Evolutionary conservation across 176 grass and related monocot species (phyloP), one percentile per base, ranked within the genome.

Genomic region (Juncus effusus): DNA sequence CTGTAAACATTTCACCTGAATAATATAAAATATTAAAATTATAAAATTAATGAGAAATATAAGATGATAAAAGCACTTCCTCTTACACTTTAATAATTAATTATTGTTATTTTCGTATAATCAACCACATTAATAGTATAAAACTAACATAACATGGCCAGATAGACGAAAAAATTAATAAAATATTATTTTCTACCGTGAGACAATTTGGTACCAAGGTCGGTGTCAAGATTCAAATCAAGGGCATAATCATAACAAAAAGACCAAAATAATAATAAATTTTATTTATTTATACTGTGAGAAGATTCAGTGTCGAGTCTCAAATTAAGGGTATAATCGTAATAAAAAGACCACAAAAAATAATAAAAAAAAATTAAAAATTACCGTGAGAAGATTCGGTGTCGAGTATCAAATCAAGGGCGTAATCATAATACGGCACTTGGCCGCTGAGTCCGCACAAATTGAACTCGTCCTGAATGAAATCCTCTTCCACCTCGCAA

Each of bases 381-480:
- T 3, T 62, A 86, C 87, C 90, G 73, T 85, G 79, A 75, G 85
- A 88, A 72, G 90, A 95, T 42, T 95, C 90, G 7, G 82, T 73
- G 61, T 95, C 90, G 44, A 89, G 80, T 56, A 89, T 95, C 35
- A 95, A 76, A 61, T 95, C 90, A 78, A 95, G 85, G 55, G 90
- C 90, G 76, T 89, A 95, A 54, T 95, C 85, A 10, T 95, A 95
- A 73, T 95, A 89, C 2, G 85, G 90, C 50, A 95, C 82, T 80
- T 89, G 85, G 56, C 65, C 65, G 36, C 85, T 86, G 59, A 95
- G 80, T 37, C 90, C 85, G 40, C 85, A 89, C 14, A 95, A 82
- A 51, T 89, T 95, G 69, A 95, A 95, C 71, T 95, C 90, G 13
- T 95, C 85, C 72, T 95, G 85, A 65, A 95, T 89, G 70, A 89